A percentile compares a stretch with the other conserved stretches of the same genome.
These are phyloP conservation scores for Aureobasidium sp. DNA, from an alignment of 2,329 filamentous ascomycete species.

Conservation along the genomic window DNA sequence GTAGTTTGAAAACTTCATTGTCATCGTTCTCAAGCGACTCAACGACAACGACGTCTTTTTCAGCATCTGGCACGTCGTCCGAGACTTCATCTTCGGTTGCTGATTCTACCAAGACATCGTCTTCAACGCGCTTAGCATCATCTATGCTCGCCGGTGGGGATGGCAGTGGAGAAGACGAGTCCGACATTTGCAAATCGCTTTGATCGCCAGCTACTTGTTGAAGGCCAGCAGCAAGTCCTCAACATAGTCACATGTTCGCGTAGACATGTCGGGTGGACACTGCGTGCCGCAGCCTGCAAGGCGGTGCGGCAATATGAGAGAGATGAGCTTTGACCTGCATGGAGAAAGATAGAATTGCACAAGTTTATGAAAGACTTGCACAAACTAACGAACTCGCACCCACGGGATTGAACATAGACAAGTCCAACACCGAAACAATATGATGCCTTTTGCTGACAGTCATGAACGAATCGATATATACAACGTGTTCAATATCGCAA, in stretches of 20 bases:
- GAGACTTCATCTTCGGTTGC: neutral
- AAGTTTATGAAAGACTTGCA: neutral
- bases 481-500: neutral
- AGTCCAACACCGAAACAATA: neutral
- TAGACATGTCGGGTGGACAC: neutral
- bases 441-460: neutral
- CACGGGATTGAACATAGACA: neutral
- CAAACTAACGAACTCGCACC: neutral
- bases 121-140: neutral
- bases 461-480: neutral
- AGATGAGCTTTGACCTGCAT: neutral
- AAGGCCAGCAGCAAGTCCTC: neutral
- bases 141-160: neutral
- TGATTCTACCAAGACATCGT: neutral
- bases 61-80: neutral
- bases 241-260: neutral
- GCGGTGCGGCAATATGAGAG: neutral
- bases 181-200: neutral
- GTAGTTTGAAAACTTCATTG: conserved; percentile 20
- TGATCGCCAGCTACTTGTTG: neutral
- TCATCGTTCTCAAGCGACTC: neutral
- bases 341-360: neutral
- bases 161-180: neutral
- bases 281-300: neutral
- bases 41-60: neutral